Evolutionary conservation across 495 filamentous ascomycete genomes (phyloP).

Genomic region (Achaetomiella virescens): DNA sequence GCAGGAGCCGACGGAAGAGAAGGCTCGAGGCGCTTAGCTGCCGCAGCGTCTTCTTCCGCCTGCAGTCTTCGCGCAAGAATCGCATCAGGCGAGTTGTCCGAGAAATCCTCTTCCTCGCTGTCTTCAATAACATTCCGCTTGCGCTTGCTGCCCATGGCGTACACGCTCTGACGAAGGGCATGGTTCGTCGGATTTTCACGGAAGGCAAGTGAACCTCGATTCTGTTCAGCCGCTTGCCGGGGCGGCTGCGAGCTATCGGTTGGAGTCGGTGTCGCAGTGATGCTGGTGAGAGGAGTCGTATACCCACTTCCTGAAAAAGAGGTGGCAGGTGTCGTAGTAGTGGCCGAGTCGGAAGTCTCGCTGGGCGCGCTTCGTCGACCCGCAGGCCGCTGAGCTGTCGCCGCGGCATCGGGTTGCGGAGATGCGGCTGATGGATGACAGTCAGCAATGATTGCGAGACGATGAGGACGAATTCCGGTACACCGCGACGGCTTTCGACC

Average conservation of each 20-base stretch:
- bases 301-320: conserved; percentile 50
- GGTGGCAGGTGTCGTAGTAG: conserved; percentile 33
- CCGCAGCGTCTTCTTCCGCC: conserved; percentile 50
- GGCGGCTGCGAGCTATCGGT: conserved; percentile 11
- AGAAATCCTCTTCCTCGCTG: conserved; percentile 35
- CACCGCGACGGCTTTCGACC: too few relatives aligned
- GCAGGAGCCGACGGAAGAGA: background rate
- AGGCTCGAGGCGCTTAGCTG: background rate
- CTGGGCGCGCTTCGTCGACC: conserved; percentile 7
- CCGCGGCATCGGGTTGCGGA: background rate
- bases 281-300: conserved; percentile 74
- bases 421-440: background rate
- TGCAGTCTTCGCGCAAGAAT: conserved; percentile 56
- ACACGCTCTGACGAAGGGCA: conserved; percentile 23
- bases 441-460: background rate
- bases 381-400: conserved; percentile 1
- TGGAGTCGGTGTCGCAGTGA: conserved; percentile 51
- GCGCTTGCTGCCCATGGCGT: conserved; percentile 24
- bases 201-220: conserved; percentile 28
- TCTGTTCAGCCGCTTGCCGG: conserved; percentile 4
- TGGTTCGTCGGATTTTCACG: background rate
- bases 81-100: conserved; percentile 42
- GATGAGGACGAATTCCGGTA: background rate
- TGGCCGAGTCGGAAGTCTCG: conserved; percentile 25
- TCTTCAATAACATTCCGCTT: conserved; percentile 26